Base-by-base conservation (phyloP, 768 basidiomycete genomes). In the Udeniomyces megalosporus region DNA sequence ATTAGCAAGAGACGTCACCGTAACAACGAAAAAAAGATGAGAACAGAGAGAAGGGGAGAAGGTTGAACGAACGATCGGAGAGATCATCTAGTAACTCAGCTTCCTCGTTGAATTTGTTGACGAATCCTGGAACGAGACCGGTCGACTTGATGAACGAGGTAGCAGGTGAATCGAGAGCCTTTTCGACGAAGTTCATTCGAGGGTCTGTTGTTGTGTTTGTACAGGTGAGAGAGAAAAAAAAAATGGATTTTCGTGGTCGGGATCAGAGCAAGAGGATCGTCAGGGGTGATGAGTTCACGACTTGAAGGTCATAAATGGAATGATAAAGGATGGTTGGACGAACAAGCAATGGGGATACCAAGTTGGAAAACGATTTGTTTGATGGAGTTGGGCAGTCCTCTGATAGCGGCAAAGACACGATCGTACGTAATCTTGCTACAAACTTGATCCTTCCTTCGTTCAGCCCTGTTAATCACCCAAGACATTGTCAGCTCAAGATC, bases 81-180 rank as follows among this genome's bases (percentile, higher is more conserved):
- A 26, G 44, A 75, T 99, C 93, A 73, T 97, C 93, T 60, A 96
- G 78, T 31, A 99, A 75, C 74, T 97, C 95, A 0, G 91, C 86
- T 48, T 73, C 69, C 47, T 73, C 68, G 60, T 73, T 70, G 67
- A 73, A 71, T 17, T 20, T 42, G 38, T 42, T 22, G 28, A 14
- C n/a, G 20, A 42, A 26, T 20, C 80, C 80, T 47, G 89, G 38
- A 42, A 42, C 38, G 38, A 42, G 38, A 42, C 38, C 38, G 17
- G 10, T 42, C 10, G 10, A 22, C 70, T 81, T 80, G 8, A 84
- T 86, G 8, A 96, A 76, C 3, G 82, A 91, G 71, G 96, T 96
- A 54, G 84, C 77, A 73, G 85, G 90, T 32, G 81, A 83, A 48
- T 85, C 85, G 29, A 96, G 74, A 8, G 84, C 68, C 51, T 73